Evolutionary conservation across 2,329 filamentous ascomycete species (phyloP), one percentile per base, ranked within the genome.

Genomic region (Aspergillus japonicus): DNA sequence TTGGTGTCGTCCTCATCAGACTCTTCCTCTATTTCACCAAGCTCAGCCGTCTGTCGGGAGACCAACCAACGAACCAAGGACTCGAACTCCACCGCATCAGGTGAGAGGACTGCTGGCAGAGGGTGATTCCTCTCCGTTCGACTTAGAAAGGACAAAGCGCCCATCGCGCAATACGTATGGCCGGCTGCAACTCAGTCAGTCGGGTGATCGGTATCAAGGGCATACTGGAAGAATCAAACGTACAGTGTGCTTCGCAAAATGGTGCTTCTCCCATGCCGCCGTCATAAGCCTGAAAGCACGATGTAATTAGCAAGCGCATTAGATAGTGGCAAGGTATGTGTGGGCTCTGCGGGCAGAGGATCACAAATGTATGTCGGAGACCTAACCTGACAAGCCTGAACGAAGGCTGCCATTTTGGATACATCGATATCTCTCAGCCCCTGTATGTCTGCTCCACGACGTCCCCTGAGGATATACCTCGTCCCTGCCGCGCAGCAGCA

Each of bases 81-180:
- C 64, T 78, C 65, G 69, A 73, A 70, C 62, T 73, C 66, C 29
- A 44, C 42, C 24, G 68, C 70, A 14, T 68, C 68, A n/a, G 67
- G 72, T 42, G 63, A 67, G 53, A 73, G 63, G 49, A 72, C 61
- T 55, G 49, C 63, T 19, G 57, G 62, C n/a, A 56, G 50, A 58
- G 57, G 64, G 33, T 58, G 62, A 24, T 71, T 70, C 56, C 78
- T 73, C 1, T 80, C 76, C 1, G 89, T 81, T 11, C 87, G 85
- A 61, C 86, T 85, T n/a, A 97, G 81, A 53, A 97, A 85, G 2
- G 86, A 85, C 5, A 98, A 80, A 4, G 92, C 89, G 11, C 86
- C 87, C 56, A 97, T 84, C 7, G 89, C 92, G 75, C 92, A 97
- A 79, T 93, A 97, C 10, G 91, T 92, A 74, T 96, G 94, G 21